Evolutionary conservation across 2,329 filamentous ascomycete species (phyloP), one percentile per base, ranked within the genome.

Genomic region (Penicillium sp.): DNA sequence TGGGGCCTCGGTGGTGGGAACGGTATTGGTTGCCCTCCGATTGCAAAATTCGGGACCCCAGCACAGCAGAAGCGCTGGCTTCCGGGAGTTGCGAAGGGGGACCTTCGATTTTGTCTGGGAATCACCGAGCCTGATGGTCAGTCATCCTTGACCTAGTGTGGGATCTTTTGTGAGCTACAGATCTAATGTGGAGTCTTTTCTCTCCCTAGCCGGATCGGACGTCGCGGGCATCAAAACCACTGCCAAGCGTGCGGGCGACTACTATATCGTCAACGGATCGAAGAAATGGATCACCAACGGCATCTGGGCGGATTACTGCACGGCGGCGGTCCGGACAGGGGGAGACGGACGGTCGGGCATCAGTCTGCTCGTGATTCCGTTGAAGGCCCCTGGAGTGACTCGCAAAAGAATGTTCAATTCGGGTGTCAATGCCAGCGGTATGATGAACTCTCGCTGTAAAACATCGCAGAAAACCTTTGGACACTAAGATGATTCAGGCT

Each of bases 201-300:
- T 32, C 29, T 32, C 33, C 47, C 57, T 18, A 66, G 80, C 77
- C 47, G 79, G 80, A 0, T 84, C 80, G 1, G 83, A 86, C 58
- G 81, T 86, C 3, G 81, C 81, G 1, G 79, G 77, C 53, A 76
- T 86, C 39, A 72, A 73, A 44, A 84, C 83, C 3, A 84, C 78
- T 0, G 83, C 83, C 0, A 61, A 66, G 34, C 70, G 69, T 26
- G 70, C 77, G 34, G 77, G 76, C 0, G 68, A 72, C 32, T 62
- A 70, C 42, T 86, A 84, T 56, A 59, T 83, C 33, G 80, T 85
- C n/a, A 84, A 83, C 48, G 83, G 82, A 0, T 75, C 76, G 43
- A 85, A 86, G 71, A 84, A 84, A 62, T 84, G 81, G 81, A 85
- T 86, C 54, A 84, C 83, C 1, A 81, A 80, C 40, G 78, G 73